A percentile compares a stretch with the other conserved stretches of the same genome.
These are phyloP conservation scores for Sugiyamaella valdiviana DNA, from an alignment of 805 yeast genomes.

Conservation along the genomic window DNA sequence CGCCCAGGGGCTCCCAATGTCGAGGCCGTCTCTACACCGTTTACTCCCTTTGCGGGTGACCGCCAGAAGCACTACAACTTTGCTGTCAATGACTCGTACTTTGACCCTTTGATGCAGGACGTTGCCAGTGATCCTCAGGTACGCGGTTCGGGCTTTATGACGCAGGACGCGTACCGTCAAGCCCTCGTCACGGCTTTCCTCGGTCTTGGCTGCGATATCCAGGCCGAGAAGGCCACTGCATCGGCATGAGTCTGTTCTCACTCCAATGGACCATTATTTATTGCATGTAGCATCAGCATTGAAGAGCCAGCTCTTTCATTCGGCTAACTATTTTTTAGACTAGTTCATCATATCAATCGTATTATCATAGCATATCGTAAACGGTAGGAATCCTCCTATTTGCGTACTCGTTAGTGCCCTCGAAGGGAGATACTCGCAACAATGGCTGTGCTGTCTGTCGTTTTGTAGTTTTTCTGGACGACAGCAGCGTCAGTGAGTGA, in stretches of 20 bases:
- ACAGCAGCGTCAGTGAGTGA: slow-evolving; percentile 4
- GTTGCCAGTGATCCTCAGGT: slow-evolving; percentile 54
- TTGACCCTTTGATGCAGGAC: slow-evolving; percentile 56
- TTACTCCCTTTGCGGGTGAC: slow-evolving; percentile 94
- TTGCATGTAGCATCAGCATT: slow-evolving; percentile 2
- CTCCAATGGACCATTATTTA: too few species aligned
- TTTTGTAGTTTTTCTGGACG: slow-evolving; percentile 12
- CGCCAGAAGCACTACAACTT: slow-evolving; percentile 52
- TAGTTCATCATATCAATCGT: too few species aligned
- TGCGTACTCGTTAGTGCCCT: slow-evolving; percentile 16
- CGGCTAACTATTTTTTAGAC: too few species aligned
- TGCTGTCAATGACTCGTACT: slow-evolving; percentile 42
- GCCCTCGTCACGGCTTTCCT: slow-evolving; percentile 82
- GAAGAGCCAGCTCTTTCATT: neutral
- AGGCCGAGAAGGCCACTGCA: slow-evolving; percentile 37
- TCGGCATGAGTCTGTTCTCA: neutral
- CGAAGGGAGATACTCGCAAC: slow-evolving; percentile 19
- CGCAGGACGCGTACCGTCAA: slow-evolving; percentile 62
- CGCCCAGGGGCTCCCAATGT: neutral
- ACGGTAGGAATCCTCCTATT: too few species aligned
- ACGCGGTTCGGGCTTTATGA: slow-evolving; percentile 80
- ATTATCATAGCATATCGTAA: too few species aligned
- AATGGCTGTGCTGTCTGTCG: slow-evolving; percentile 12
- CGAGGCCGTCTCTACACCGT: slow-evolving; percentile 47
- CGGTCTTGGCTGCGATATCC: slow-evolving; percentile 80